phyloP scores from a whole-genome alignment of 2,329 filamentous ascomycete species.

The Arthrobotrys pseudoclavata region DNA sequence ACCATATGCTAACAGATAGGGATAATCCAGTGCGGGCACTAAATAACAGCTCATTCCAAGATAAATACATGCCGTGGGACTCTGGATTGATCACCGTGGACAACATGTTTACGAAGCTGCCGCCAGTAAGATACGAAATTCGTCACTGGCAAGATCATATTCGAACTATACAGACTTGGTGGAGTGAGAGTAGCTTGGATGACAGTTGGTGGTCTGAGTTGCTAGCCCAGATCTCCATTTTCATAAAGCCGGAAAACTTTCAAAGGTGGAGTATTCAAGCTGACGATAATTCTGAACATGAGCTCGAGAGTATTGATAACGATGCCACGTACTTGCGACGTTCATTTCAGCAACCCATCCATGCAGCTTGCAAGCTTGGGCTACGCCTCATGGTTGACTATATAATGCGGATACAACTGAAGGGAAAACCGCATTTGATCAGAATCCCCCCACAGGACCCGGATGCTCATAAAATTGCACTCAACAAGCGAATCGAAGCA shows the following conservation, averaged over 20 bases:
- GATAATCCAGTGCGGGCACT: constrained; percentile 37
- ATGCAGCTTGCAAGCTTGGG: background rate
- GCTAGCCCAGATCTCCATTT: constrained; percentile 38
- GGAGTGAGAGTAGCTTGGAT: constrained; percentile 26
- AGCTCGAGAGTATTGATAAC: background rate
- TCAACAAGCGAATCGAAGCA: no score
- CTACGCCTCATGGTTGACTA: background rate
- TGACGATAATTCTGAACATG: background rate
- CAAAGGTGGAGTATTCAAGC: constrained; percentile 23
- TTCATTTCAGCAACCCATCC: background rate
- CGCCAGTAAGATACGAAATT: constrained; percentile 29
- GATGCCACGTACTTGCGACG: background rate
- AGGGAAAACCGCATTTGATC: background rate
- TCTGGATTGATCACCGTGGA: background rate
- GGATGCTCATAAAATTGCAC: no score
- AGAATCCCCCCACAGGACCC: no score
- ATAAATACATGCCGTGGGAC: constrained; percentile 38
- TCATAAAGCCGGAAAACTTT: constrained; percentile 43
- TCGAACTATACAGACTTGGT: constrained; percentile 44
- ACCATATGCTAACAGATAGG: no score
- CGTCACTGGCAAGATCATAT: constrained; percentile 48
- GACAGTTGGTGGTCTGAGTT: constrained; percentile 53
- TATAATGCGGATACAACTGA: background rate
- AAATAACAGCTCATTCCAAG: constrained; percentile 41
- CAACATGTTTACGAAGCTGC: no score